These are phyloP conservation scores for Penicillium longicatenatum DNA, from an alignment of 495 filamentous ascomycete species.

Conservation along the genomic window DNA sequence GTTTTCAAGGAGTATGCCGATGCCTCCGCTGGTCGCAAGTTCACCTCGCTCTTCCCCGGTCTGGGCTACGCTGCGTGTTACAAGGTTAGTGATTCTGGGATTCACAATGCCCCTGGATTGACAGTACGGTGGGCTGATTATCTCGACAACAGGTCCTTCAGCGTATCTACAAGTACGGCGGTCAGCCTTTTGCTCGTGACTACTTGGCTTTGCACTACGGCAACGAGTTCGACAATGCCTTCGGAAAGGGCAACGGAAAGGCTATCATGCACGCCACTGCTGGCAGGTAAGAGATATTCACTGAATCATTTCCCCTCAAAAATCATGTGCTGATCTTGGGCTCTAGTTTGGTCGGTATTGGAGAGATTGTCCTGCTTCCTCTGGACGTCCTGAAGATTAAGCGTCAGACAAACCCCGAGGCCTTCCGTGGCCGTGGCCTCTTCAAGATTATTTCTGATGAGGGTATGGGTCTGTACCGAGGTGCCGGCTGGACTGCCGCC, in stretches of 20 bases:
- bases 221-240: constrained; percentile 78
- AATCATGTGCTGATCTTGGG: not conserved
- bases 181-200: constrained; percentile 93
- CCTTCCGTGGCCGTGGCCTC: constrained; percentile 91
- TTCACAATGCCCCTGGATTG: not conserved
- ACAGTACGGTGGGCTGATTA: constrained; percentile 1
- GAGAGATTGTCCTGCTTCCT: constrained; percentile 92
- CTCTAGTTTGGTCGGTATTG: constrained; percentile 85
- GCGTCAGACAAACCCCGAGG: constrained; percentile 98
- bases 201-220: constrained; percentile 83
- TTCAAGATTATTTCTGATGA: constrained; percentile 90
- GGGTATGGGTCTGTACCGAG: constrained; percentile 93
- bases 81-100: constrained; percentile 62
- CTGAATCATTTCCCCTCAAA: not conserved
- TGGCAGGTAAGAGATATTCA: constrained; percentile 63
- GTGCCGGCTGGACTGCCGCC: constrained; percentile 96
- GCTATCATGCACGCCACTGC: constrained; percentile 97
- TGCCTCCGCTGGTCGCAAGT: constrained; percentile 70
- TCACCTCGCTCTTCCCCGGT: constrained; percentile 94
- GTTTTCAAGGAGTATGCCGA: constrained; percentile 90
- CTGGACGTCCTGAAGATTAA: constrained; percentile 99
- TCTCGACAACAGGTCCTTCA: constrained; percentile 67
- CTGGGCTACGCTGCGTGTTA: constrained; percentile 97
- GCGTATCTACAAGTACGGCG: constrained; percentile 98
- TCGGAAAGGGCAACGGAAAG: constrained; percentile 96